phyloP scores from a whole-genome alignment of 2,329 filamentous ascomycete genomes.

The Esteya vermicola region DNA sequence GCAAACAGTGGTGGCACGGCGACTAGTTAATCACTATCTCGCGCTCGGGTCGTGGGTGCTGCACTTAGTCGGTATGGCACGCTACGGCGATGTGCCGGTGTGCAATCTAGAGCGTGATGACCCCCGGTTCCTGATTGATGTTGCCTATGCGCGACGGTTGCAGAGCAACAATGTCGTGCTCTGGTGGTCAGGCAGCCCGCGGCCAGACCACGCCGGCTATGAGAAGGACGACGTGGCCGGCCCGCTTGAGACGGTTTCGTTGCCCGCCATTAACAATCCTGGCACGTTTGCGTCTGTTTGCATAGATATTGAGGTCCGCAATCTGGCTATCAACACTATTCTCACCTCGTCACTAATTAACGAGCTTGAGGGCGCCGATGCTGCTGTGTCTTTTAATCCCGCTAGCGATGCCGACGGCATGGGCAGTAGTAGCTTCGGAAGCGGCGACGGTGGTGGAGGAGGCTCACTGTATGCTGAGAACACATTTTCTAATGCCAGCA shows the following conservation, averaged over 20 bases:
- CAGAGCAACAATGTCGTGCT: conserved; percentile 87
- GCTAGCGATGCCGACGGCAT: conserved; percentile 35
- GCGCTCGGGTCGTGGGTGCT: conserved; percentile 86
- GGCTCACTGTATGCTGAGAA: conserved; percentile 71
- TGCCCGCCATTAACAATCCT: conserved; percentile 87
- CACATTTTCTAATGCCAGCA: conserved; percentile 83
- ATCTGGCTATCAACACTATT: conserved; percentile 95
- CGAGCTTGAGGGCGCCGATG: conserved; percentile 78
- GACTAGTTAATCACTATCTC: conserved; percentile 79
- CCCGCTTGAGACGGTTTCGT: conserved; percentile 70
- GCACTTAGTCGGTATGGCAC: conserved; percentile 73
- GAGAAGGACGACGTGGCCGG: conserved; percentile 83
- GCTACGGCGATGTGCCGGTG: conserved; percentile 86
- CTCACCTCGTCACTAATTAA: conserved; percentile 94
- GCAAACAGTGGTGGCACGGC: conserved; percentile 78
- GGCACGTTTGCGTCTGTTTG: conserved; percentile 93
- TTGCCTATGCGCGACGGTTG: conserved; percentile 81
- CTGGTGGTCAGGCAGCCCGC: conserved; percentile 85
- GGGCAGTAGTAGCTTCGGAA: too few relatives aligned
- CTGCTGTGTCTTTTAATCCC: conserved; percentile 75
- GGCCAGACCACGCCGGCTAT: conserved; percentile 89
- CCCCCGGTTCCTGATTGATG: conserved; percentile 85
- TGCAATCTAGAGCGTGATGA: conserved; percentile 94
- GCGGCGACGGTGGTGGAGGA: conserved; percentile 50
- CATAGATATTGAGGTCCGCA: conserved; percentile 86